Evolutionary conservation across 2,329 filamentous ascomycete genomes (phyloP).

Genomic region (Cryphonectria japonica): DNA sequence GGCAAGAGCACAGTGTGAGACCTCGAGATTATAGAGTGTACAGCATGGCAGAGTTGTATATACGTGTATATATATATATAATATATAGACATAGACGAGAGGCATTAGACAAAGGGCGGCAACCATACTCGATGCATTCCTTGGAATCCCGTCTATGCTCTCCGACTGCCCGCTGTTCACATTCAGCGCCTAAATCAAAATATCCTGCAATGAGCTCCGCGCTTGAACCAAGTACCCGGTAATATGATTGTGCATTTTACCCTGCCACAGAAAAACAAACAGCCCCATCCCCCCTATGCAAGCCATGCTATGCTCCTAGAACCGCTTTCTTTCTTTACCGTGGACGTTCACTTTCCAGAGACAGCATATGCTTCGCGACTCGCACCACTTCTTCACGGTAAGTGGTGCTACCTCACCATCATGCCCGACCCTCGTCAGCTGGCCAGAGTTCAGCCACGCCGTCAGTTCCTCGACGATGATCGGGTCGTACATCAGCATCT

Average conservation of each 20-base stretch:
- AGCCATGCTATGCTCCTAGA: conserved; percentile 32
- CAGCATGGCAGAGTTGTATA: neutral
- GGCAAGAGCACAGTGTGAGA: conserved; percentile 23
- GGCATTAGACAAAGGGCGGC: neutral
- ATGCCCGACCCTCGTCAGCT: conserved; percentile 64
- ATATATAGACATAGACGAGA: neutral
- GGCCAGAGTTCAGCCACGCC: conserved; percentile 77
- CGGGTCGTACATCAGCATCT: conserved; percentile 91
- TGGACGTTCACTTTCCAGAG: conserved; percentile 65
- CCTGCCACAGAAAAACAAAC: no score
- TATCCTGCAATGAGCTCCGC: neutral
- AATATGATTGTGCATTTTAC: neutral
- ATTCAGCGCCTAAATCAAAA: neutral
- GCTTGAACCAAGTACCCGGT: neutral
- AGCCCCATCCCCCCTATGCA: neutral
- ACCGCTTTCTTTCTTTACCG: conserved; percentile 59
- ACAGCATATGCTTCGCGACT: conserved; percentile 84
- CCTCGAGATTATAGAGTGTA: conserved; percentile 19
- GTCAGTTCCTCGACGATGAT: conserved; percentile 86
- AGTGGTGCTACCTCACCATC: conserved; percentile 65
- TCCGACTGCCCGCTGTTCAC: no score
- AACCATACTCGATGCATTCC: neutral
- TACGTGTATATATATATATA: no score
- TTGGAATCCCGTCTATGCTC: neutral
- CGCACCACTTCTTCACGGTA: conserved; percentile 88